These are phyloP conservation scores for Aureobasidium musti DNA, from an alignment of 2,329 filamentous ascomycete species.

Conservation along the genomic window DNA sequence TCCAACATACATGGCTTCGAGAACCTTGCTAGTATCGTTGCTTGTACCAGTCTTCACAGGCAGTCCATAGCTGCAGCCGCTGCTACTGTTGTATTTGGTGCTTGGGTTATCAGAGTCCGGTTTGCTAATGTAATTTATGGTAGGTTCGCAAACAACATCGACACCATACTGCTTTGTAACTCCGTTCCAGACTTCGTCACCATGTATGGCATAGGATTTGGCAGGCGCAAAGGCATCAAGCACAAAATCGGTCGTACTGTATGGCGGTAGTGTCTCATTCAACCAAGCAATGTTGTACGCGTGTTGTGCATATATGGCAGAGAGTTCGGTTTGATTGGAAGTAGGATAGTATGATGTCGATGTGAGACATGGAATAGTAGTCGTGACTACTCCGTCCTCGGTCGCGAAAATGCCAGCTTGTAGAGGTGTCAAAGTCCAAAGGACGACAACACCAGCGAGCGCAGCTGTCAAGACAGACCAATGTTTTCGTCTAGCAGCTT, in stretches of 20 bases:
- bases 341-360: conserved; percentile 36
- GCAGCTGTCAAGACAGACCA: conserved; percentile 57
- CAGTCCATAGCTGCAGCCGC: conserved; percentile 15
- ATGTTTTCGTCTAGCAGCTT: conserved; percentile 42
- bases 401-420: conserved; percentile 58
- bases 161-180: conserved; percentile 41
- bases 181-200: conserved; percentile 34
- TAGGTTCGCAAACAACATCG: conserved; percentile 41
- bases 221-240: conserved; percentile 47
- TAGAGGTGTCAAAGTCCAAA: conserved; percentile 58
- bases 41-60: neutral
- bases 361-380: conserved; percentile 34
- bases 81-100: neutral
- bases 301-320: conserved; percentile 46
- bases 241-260: conserved; percentile 49
- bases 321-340: conserved; percentile 37
- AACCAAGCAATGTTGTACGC: conserved; percentile 54
- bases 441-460: conserved; percentile 53
- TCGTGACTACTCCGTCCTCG: conserved; percentile 29
- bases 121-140: conserved; percentile 16
- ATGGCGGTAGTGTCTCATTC: conserved; percentile 48
- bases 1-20: conserved; percentile 10
- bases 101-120: neutral
- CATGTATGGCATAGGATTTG: conserved; percentile 28
- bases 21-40: neutral